phyloP scores from a whole-genome alignment of 192 early-diverging fungal genomes.

The Coemansia sp. region DNA sequence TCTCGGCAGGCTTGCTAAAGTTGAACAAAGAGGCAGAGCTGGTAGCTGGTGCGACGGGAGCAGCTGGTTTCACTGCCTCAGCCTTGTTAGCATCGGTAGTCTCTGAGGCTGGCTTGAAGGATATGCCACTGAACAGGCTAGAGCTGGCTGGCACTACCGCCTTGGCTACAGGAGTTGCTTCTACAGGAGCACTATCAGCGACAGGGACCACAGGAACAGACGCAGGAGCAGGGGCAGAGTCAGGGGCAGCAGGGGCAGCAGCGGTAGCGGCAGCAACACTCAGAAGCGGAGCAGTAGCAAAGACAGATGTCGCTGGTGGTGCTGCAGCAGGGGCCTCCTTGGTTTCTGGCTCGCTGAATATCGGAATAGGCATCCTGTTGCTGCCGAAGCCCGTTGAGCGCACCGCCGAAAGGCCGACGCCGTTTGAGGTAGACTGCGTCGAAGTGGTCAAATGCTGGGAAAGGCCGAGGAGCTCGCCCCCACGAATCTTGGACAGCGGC shows the following conservation, averaged over 20 bases:
- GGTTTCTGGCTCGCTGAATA: conserved; percentile 26
- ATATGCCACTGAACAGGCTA: conserved; percentile 4
- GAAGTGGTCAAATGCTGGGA: conserved; percentile 30
- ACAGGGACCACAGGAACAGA: neutral
- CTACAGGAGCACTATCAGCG: neutral
- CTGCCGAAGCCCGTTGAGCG: conserved; percentile 49
- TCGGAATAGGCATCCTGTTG: conserved; percentile 38
- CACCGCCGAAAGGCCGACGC: conserved; percentile 7
- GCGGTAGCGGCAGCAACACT: neutral
- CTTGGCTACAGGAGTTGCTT: neutral
- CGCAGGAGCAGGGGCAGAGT: neutral
- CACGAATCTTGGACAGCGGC: conserved; percentile 39
- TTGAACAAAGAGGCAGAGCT: conserved; percentile 12
- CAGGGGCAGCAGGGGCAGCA: neutral
- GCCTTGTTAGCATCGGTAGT: neutral
- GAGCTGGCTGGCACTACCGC: neutral
- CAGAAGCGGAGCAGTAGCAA: neutral
- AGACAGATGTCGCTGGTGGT: neutral
- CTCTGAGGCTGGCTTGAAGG: neutral
- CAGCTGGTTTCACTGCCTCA: neutral
- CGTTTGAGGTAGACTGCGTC: neutral
- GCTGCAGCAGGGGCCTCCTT: neutral
- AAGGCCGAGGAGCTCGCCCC: conserved; percentile 49
- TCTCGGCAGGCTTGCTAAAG: conserved; percentile 13
- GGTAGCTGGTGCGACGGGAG: neutral